Conservation (phyloP, 2,329 filamentous ascomycete species). For the Neonectria coccinea region DNA sequence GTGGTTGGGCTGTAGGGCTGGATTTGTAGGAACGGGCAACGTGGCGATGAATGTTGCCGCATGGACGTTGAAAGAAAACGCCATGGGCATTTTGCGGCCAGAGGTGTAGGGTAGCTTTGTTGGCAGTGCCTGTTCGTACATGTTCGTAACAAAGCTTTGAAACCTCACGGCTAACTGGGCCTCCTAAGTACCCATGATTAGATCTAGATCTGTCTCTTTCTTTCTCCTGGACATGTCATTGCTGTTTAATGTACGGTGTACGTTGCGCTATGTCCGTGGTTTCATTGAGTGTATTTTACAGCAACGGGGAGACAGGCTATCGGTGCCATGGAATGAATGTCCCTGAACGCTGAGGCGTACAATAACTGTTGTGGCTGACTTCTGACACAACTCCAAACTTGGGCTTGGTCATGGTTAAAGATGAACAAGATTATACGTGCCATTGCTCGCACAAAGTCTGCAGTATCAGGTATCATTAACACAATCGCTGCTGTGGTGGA, state of each 20-base stretch:
- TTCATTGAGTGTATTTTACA: not conserved
- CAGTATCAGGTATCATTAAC: not conserved
- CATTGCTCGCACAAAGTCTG: not conserved
- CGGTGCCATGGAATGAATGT: too few species aligned
- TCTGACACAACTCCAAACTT: not conserved
- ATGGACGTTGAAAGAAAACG: not conserved
- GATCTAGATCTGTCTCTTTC: not conserved
- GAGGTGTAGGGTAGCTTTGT: not conserved
- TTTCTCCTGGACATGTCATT: not conserved
- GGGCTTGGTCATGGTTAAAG: not conserved
- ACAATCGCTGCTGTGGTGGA: not conserved
- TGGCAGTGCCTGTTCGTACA: not conserved
- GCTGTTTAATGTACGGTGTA: not conserved
- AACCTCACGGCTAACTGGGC: not conserved
- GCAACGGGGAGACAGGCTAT: not conserved
- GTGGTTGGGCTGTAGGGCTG: not conserved
- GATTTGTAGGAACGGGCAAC: not conserved
- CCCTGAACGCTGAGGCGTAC: too few species aligned
- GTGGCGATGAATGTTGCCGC: not conserved
- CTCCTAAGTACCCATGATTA: not conserved
- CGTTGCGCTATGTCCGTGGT: not conserved
- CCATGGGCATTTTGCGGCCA: not conserved
- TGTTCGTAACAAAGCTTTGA: not conserved
- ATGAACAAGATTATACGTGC: not conserved
- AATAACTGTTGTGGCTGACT: not conserved